Evolutionary conservation across 2,329 filamentous ascomycete species (phyloP).

Genomic region (Fusarium sp.): DNA sequence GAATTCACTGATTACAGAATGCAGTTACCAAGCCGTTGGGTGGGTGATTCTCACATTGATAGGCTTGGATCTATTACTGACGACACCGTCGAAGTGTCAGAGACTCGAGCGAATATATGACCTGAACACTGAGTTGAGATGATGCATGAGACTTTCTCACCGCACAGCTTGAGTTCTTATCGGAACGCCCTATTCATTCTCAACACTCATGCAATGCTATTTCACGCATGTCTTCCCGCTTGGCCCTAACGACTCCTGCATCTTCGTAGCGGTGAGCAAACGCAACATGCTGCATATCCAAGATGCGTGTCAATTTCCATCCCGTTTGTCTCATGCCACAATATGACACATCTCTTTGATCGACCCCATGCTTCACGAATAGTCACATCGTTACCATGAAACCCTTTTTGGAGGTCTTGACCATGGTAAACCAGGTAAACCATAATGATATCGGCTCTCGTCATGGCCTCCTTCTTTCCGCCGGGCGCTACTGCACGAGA

Average conservation of each 20-base stretch:
- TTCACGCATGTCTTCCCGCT: conserved; percentile 10
- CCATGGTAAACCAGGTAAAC: no score
- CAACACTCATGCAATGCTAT: background rate
- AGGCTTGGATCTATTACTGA: background rate
- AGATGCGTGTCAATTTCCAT: conserved; percentile 11
- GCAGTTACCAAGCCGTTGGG: conserved; percentile 6
- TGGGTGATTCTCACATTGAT: background rate
- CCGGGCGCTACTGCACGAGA: conserved; percentile 40
- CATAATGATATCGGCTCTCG: conserved; percentile 7
- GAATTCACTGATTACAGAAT: background rate
- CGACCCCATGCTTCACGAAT: conserved; percentile 7
- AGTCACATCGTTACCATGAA: background rate
- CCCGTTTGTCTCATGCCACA: conserved; percentile 1
- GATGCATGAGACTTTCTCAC: background rate
- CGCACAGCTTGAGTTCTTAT: background rate
- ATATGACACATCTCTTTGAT: conserved; percentile 1
- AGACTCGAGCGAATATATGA: background rate
- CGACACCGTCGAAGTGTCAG: background rate
- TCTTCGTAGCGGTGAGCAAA: conserved; percentile 30
- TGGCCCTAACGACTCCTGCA: conserved; percentile 6
- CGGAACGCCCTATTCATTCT: background rate
- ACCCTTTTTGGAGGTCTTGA: conserved; percentile 1
- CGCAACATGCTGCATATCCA: conserved; percentile 9
- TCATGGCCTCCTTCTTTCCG: conserved; percentile 29
- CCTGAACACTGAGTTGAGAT: background rate